Percentiles rank a stretch among this genome's conserved stretches.
These are phyloP conservation scores for Coniochaeta prunicola DNA, from an alignment of 2,329 filamentous ascomycete species.

Conservation along the genomic window DNA sequence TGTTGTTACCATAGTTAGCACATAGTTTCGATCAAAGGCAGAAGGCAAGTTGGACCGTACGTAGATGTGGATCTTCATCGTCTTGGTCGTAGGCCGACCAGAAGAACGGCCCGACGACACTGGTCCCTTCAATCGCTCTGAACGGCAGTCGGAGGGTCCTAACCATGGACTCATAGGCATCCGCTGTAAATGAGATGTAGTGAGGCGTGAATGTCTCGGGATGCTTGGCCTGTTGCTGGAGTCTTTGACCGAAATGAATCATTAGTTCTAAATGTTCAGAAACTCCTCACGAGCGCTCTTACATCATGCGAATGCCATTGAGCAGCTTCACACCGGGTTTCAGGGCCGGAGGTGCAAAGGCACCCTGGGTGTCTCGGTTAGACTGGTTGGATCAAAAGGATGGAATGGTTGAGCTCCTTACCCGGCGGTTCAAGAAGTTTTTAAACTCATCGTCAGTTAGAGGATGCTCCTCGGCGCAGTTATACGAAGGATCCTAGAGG, in stretches of 20 bases:
- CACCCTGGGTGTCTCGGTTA: constrained; percentile 33
- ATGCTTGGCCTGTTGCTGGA: constrained; percentile 49
- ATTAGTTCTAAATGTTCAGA: constrained; percentile 6
- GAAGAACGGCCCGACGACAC: constrained; percentile 56
- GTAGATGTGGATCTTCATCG: constrained; percentile 48
- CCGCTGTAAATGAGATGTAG: constrained; percentile 44
- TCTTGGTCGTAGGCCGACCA: constrained; percentile 52
- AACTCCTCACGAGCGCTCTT: constrained; percentile 19
- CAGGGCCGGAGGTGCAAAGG: constrained; percentile 39
- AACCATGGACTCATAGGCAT: constrained; percentile 49
- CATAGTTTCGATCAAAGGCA: background rate
- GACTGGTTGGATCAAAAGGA: background rate
- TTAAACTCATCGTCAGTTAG: constrained; percentile 48
- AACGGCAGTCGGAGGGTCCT: constrained; percentile 44
- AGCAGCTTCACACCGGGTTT: constrained; percentile 35
- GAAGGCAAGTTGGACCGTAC: background rate
- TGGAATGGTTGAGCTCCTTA: constrained; percentile 23
- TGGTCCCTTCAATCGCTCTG: constrained; percentile 50
- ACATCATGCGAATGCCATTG: constrained; percentile 49
- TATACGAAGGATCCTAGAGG: constrained; percentile 39
- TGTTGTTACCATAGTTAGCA: constrained; percentile 15
- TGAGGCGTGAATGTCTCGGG: constrained; percentile 51
- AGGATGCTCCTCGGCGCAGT: constrained; percentile 43
- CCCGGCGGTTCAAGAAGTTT: constrained; percentile 45
- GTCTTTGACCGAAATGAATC: constrained; percentile 25